phyloP scores from a whole-genome alignment of 2,329 filamentous ascomycete genomes.

The Apiospora malaysiana region DNA sequence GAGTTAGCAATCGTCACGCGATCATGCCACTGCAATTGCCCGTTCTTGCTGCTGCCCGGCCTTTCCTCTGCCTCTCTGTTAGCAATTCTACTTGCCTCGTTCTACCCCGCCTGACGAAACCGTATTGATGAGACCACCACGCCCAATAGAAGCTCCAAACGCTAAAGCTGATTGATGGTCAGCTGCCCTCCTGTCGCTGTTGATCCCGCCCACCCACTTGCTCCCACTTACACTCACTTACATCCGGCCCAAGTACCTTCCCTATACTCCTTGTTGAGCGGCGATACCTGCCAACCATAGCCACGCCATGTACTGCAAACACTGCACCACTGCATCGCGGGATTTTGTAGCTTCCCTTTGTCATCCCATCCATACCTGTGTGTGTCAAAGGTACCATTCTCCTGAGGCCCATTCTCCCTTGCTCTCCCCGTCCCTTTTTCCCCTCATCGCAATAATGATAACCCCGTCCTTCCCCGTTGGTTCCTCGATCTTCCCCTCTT shows the following conservation, averaged over 20 bases:
- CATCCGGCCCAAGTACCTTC: conserved; percentile 10
- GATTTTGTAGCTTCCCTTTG: conserved; percentile 17
- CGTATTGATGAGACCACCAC: neutral
- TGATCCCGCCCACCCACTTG: too few species aligned
- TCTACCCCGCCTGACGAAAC: conserved; percentile 16
- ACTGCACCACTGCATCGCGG: neutral
- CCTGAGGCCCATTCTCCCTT: neutral
- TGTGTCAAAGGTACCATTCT: conserved; percentile 16
- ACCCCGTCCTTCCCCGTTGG: conserved; percentile 20
- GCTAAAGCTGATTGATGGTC: conserved; percentile 17
- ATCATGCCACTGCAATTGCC: conserved; percentile 10
- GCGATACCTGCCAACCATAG: neutral
- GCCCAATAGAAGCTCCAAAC: conserved; percentile 11
- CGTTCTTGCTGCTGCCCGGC: neutral
- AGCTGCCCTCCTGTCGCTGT: conserved; percentile 2
- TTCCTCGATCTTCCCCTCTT: conserved; percentile 19
- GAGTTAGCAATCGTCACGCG: conserved; percentile 9
- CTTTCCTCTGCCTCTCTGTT: conserved; percentile 9
- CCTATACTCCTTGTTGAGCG: neutral
- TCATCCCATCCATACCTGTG: neutral
- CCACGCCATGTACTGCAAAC: neutral
- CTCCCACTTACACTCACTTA: neutral
- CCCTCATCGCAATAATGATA: conserved; percentile 23
- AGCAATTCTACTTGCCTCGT: neutral
- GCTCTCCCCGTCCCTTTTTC: conserved; percentile 8